A percentile compares a stretch with the other conserved stretches of the same genome.
Evolutionary conservation across 345 rosid species (phyloP).

Genomic region (Erodium maritimum): DNA sequence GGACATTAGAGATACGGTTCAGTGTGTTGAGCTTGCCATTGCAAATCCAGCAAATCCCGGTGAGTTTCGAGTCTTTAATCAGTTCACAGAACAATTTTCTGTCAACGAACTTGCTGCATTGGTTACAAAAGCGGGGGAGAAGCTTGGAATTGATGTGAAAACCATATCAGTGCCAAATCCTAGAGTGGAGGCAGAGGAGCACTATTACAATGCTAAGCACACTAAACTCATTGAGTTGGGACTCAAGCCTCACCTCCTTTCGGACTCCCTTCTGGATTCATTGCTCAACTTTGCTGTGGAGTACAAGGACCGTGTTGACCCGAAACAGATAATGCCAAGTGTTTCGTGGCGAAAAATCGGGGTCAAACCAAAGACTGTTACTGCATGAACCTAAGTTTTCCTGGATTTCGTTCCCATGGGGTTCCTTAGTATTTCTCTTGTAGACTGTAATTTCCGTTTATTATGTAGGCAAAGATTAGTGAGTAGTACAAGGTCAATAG

Average conservation of each 20-base stretch:
- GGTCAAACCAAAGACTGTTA: conserved; percentile 61
- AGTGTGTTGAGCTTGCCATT: conserved; percentile 86
- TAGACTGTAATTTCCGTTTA: not conserved
- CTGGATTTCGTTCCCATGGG: not conserved
- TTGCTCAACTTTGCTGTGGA: conserved; percentile 71
- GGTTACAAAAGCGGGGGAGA: conserved; percentile 72
- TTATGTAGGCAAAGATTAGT: not conserved
- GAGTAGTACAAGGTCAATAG: not conserved
- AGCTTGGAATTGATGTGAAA: conserved; percentile 73
- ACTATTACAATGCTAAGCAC: conserved; percentile 95
- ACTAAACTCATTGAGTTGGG: conserved; percentile 93
- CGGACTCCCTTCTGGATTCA: conserved; percentile 86
- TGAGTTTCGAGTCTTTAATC: conserved; percentile 88
- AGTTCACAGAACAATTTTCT: conserved; percentile 92
- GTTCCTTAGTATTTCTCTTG: not conserved
- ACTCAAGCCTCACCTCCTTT: conserved; percentile 77
- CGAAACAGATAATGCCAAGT: conserved; percentile 84
- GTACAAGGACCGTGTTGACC: conserved; percentile 77
- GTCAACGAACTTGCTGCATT: conserved; percentile 82
- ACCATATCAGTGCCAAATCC: conserved; percentile 78
- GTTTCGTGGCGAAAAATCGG: conserved; percentile 91
- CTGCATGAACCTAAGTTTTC: conserved; percentile 19
- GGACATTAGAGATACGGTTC: conserved; percentile 93
- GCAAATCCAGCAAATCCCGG: conserved; percentile 80
- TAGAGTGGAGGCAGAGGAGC: conserved; percentile 96